Evolutionary conservation across 2,329 filamentous ascomycete genomes (phyloP), one percentile per base, ranked within the genome.

Genomic region (Juglanconis oblonga): DNA sequence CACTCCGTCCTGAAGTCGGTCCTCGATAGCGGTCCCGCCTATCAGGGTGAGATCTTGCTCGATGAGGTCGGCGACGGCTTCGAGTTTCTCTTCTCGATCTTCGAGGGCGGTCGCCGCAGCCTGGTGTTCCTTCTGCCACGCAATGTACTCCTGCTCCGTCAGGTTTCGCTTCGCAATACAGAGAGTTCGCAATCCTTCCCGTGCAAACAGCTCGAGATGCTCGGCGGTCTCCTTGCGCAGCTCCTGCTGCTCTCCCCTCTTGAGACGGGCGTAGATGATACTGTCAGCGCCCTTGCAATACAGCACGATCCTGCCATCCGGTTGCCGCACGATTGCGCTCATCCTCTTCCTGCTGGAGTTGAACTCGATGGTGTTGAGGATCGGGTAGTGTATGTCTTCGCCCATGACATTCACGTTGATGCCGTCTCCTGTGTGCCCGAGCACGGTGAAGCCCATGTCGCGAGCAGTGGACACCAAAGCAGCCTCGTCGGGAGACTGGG

Each of bases 261-360:
- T 91, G 62, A 99, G 80, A 5, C 95, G 89, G 7, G 92, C 93
- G 73, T 98, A 99, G 65, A 99, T 98, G 68, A 98, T 90, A 69
- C 92, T 97, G 73, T 99, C 95, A 38, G 95, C 95, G 65, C 95
- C 95, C 77, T 99, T 99, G 81, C 95, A 99, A 76, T 96, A 96
- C 1, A 99, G 82, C 57, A 95, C 82, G 63, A 99, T 97, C 61
- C 83, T 88, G 45, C 90, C 89, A 72, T 98, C 87, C 0, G 95
- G 94, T 92, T 98, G 97, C 60, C 90, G 86, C 54, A 99, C 87
- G 66, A 99, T 97, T 2, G 93, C 91, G 75, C 93, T 98, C 95
- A 99, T 99, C 66, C 95, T 87, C 78, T 99, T 99, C 69, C 95
- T 86, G 48, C 89, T 92, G 0, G 94, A 98, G 73, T 98, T 98